Conservation (phyloP, 1,284 basidiomycete genomes). For the Ganoderma boninense region DNA sequence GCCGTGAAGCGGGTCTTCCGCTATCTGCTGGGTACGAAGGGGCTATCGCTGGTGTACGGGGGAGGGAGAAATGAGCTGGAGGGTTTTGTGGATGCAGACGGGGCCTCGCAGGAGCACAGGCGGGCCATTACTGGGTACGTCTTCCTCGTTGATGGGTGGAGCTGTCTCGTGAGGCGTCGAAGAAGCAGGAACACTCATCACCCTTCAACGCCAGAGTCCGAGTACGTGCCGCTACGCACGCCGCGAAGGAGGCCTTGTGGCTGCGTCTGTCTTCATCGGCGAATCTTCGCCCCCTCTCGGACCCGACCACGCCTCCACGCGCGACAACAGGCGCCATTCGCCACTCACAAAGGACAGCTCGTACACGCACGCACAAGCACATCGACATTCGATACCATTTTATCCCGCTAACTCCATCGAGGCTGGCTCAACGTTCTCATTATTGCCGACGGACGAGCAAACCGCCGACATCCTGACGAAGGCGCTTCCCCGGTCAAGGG, state of each 20-base stretch:
- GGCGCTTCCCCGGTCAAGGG: slow-evolving; percentile 24
- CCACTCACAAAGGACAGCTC: slow-evolving; percentile 38
- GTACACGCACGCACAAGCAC: slow-evolving; percentile 43
- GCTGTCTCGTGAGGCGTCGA: slow-evolving; percentile 44
- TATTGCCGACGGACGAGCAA: slow-evolving; percentile 16
- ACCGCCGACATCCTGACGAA: slow-evolving; percentile 23
- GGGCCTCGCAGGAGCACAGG: slow-evolving; percentile 27
- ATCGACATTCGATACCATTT: slow-evolving; percentile 45
- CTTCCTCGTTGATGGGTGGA: slow-evolving; percentile 35
- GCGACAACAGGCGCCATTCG: slow-evolving; percentile 40
- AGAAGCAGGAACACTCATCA: slow-evolving; percentile 42
- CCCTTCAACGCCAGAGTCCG: too few species aligned
- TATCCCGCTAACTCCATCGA: slow-evolving; percentile 41
- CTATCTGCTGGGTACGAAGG: slow-evolving; percentile 25
- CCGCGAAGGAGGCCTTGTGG: slow-evolving; percentile 37
- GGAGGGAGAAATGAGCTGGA: background rate
- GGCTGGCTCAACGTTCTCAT: slow-evolving; percentile 21
- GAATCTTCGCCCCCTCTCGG: slow-evolving; percentile 26
- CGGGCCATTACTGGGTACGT: slow-evolving; percentile 42
- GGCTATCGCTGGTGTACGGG: slow-evolving; percentile 7
- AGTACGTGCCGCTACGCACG: slow-evolving; percentile 36
- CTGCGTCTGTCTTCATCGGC: slow-evolving; percentile 29
- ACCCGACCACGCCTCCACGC: background rate
- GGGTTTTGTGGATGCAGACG: slow-evolving; percentile 21
- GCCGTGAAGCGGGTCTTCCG: slow-evolving; percentile 16